phyloP scores from a whole-genome alignment of 371 early-diverging fungal genomes.

The Rhizopus arrhizus region DNA sequence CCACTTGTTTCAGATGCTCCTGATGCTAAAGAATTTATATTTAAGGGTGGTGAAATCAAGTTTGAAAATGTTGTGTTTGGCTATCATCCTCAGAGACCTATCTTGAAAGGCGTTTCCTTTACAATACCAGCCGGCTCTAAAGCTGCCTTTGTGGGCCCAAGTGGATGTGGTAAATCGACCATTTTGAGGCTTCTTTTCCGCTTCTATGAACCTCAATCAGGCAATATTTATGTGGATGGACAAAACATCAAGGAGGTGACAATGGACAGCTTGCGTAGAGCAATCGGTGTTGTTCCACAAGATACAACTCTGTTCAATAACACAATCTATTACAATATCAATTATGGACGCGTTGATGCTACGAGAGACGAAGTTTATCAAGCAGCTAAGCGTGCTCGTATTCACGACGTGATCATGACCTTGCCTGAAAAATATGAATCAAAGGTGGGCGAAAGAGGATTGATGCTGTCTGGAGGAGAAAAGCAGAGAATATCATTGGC shows the following conservation, averaged over 20 bases:
- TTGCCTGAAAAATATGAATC: conserved; percentile 86
- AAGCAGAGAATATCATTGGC: conserved; percentile 80
- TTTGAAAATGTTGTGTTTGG: conserved; percentile 90
- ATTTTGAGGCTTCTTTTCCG: conserved; percentile 80
- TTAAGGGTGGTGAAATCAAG: conserved; percentile 69
- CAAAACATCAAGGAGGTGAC: conserved; percentile 72
- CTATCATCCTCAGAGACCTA: conserved; percentile 76
- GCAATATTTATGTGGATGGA: conserved; percentile 78
- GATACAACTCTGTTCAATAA: conserved; percentile 86
- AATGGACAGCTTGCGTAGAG: conserved; percentile 70
- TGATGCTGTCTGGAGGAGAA: conserved; percentile 92
- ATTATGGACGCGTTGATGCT: conserved; percentile 67
- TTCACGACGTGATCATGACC: conserved; percentile 70
- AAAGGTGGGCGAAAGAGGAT: conserved; percentile 91
- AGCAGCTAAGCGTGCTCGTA: conserved; percentile 85
- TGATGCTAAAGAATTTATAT: conserved; percentile 54
- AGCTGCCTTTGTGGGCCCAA: conserved; percentile 94
- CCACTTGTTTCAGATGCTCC: conserved; percentile 58
- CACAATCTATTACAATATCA: conserved; percentile 82
- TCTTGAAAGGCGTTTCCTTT: conserved; percentile 78
- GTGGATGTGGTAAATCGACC: conserved; percentile 93
- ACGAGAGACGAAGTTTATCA: conserved; percentile 69
- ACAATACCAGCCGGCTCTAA: conserved; percentile 85
- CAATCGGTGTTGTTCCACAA: conserved; percentile 90
- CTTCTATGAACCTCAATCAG: conserved; percentile 81